These are phyloP conservation scores for Chlamydomonas applanata DNA, from an alignment of 139 green algal genomes.

Conservation along the genomic window DNA sequence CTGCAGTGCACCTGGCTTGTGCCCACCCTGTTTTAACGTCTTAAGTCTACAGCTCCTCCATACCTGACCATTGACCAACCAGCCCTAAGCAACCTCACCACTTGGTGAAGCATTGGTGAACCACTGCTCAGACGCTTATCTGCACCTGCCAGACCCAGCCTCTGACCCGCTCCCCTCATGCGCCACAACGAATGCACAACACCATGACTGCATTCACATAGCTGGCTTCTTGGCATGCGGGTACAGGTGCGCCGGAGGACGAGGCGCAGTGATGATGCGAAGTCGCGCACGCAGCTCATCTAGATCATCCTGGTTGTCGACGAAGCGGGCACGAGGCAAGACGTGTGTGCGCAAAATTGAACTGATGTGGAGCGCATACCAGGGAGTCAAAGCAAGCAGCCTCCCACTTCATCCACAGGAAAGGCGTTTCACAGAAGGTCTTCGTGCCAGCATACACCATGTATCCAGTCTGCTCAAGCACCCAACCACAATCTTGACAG, in stretches of 20 bases:
- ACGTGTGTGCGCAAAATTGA: background rate
- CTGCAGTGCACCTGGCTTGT: too few relatives aligned
- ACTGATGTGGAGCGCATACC: background rate
- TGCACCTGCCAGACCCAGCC: too few relatives aligned
- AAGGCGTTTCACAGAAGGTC: background rate
- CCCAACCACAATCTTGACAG: background rate
- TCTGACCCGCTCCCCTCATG: too few relatives aligned
- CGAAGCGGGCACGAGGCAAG: background rate
- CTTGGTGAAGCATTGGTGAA: too few relatives aligned
- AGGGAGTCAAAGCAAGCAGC: background rate
- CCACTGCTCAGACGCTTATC: too few relatives aligned
- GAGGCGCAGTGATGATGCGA: slow-evolving; percentile 68
- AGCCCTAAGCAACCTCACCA: too few relatives aligned
- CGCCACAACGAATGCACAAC: too few relatives aligned
- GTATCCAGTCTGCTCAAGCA: background rate
- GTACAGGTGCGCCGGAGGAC: slow-evolving; percentile 28
- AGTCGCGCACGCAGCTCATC: slow-evolving; percentile 62
- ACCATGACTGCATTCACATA: too few relatives aligned
- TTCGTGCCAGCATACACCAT: background rate
- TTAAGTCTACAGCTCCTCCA: too few relatives aligned
- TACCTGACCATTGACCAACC: too few relatives aligned
- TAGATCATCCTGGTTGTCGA: slow-evolving; percentile 49
- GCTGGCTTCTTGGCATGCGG: too few relatives aligned
- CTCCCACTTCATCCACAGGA: background rate
- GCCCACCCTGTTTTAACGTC: too few relatives aligned